Evolutionary conservation across 2,329 filamentous ascomycete species (phyloP).

Genomic region (Penicillium sp.): DNA sequence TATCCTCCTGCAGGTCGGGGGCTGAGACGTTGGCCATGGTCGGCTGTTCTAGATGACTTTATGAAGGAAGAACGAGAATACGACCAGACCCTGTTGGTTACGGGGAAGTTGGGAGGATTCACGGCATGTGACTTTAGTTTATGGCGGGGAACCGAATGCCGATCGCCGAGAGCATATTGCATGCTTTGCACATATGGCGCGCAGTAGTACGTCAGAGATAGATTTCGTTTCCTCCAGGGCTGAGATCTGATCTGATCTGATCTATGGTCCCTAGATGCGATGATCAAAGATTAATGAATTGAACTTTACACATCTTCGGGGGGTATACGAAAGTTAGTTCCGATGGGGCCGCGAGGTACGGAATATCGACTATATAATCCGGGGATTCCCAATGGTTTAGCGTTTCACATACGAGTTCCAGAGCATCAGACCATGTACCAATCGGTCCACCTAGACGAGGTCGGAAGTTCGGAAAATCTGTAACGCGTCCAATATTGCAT

Average conservation of each 20-base stretch:
- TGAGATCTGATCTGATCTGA: neutral
- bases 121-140: constrained; percentile 26
- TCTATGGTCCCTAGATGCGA: neutral
- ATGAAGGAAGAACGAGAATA: neutral
- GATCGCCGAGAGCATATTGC: constrained; percentile 24
- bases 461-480: neutral
- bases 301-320: no score
- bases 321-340: neutral
- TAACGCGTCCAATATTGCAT: constrained; percentile 4
- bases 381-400: constrained; percentile 1
- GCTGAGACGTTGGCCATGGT: constrained; percentile 1
- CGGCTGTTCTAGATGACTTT: neutral
- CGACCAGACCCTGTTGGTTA: neutral
- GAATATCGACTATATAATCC: neutral
- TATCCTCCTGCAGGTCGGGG: neutral
- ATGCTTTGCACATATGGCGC: neutral
- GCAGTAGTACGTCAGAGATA: neutral
- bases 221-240: neutral
- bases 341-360: neutral
- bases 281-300: neutral
- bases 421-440: neutral
- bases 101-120: neutral
- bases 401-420: neutral
- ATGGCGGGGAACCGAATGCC: constrained; percentile 30
- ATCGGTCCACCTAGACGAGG: neutral